Evolutionary conservation across 2,329 filamentous ascomycete species (phyloP), one percentile per base, ranked within the genome.

Genomic region (Colletotrichum tamarilloi): DNA sequence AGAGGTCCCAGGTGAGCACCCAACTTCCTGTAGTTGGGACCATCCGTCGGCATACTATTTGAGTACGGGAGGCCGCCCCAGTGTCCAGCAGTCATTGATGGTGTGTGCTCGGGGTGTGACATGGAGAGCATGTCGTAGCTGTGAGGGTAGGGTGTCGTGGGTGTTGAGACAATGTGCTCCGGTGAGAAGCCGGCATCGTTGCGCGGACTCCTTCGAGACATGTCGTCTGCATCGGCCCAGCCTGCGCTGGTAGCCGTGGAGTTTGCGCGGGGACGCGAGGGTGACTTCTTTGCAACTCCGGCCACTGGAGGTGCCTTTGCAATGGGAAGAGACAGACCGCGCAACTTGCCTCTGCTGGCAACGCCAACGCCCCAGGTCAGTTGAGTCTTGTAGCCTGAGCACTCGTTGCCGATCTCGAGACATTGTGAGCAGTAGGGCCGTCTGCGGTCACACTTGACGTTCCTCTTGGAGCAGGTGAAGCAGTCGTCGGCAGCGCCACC

Each of bases 281-380:
- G 78, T 14, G 86, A 79, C 80, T 88, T 88, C 82, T 89, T 90
- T 64, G 81, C 78, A 68, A 85, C 82, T 62, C 83, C 84, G 56
- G 85, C 82, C 77, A 90, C 88, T 0, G 89, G 89, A 26, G 89
- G 87, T 11, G 89, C 84, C 80, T 91, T 91, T 68, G 90, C 91
- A 75, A 92, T 88, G 72, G 91, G 91, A 71, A 97, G 86, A 69
- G 95, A 95, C 77, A 98, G 87, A 52, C 96, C 96, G 75, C 96
- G 91, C 75, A 98, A 91, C 87, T 98, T 98, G 80, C 96, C 96
- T 79, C 96, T 92, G 84, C 95, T 98, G 69, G 96, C 96, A 72
- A 98, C 96, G 64, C 96, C 96, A 60, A 98, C 94, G 55, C 95
- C 95, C 96, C 96, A 98, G 59, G 96, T 98, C 83, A 98, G 88